Percentiles rank a stretch among this genome's conserved stretches.
phyloP scores from a whole-genome alignment of 2,329 filamentous ascomycete species.

The Phaeomoniella chlamydospora region DNA sequence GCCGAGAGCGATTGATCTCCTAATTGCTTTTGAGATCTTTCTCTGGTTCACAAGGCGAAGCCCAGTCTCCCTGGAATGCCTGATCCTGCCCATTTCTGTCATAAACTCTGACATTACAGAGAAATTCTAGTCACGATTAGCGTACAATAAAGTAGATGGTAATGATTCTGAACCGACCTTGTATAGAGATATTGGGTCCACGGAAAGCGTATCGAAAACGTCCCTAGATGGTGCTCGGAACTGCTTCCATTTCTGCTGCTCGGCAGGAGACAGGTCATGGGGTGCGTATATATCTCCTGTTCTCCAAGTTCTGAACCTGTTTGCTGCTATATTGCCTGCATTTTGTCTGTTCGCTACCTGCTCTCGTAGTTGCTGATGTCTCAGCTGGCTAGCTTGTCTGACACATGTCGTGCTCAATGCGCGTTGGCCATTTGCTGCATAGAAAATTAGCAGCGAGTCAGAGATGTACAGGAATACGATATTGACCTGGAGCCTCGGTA shows the following conservation, averaged over 20 bases:
- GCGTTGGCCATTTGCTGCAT: no score
- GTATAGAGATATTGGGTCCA: conserved; percentile 75
- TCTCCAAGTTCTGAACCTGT: conserved; percentile 45
- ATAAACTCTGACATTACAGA: conserved; percentile 82
- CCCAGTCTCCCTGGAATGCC: conserved; percentile 59
- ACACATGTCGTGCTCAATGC: neutral
- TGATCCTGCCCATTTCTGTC: conserved; percentile 72
- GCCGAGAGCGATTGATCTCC: conserved; percentile 76
- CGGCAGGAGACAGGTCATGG: conserved; percentile 63
- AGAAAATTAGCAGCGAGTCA: no score
- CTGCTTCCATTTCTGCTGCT: conserved; percentile 70
- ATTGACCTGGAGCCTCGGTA: no score
- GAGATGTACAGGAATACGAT: no score
- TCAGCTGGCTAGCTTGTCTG: neutral
- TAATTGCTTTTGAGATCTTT: conserved; percentile 81
- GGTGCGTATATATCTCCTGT: conserved; percentile 80
- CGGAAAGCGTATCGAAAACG: conserved; percentile 62
- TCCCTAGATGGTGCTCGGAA: conserved; percentile 44
- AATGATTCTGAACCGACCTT: conserved; percentile 44
- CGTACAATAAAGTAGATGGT: conserved; percentile 4
- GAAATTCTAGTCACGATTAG: conserved; percentile 55
- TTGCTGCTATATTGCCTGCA: conserved; percentile 19
- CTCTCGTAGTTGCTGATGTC: conserved; percentile 14
- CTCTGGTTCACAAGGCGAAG: conserved; percentile 82
- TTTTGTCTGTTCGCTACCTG: conserved; percentile 22